These are phyloP conservation scores for Curvularia lunata DNA, from an alignment of 2,329 filamentous ascomycete genomes.

Conservation along the genomic window DNA sequence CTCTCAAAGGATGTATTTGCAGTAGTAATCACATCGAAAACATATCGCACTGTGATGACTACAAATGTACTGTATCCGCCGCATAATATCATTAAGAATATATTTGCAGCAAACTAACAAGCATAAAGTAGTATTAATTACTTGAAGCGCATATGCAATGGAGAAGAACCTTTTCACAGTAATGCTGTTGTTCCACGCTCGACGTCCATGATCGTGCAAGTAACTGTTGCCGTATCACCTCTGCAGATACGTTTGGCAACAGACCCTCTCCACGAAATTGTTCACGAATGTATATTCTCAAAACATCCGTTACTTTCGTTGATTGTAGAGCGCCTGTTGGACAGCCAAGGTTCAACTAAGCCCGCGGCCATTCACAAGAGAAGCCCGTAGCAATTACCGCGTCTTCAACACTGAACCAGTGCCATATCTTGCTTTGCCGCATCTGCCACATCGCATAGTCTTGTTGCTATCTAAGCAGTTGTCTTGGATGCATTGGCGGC, in stretches of 20 bases:
- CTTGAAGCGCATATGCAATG: neutral
- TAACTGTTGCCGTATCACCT: neutral
- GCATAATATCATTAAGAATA: neutral
- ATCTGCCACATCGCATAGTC: fast-evolving
- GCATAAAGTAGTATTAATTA: neutral
- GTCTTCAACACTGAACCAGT: too few species aligned
- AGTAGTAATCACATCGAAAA: too few species aligned
- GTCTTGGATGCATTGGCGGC: constrained; percentile 49
- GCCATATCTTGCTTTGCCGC: neutral
- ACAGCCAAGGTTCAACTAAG: neutral
- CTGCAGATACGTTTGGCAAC: neutral
- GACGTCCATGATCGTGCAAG: neutral
- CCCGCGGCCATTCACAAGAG: neutral
- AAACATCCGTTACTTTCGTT: neutral
- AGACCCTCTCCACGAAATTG: neutral
- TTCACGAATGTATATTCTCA: neutral
- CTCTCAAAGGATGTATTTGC: too few species aligned
- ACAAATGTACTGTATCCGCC: neutral
- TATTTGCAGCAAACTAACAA: neutral
- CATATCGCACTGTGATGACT: neutral
- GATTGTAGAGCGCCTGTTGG: neutral
- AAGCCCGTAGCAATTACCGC: neutral
- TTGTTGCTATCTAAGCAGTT: constrained; percentile 1
- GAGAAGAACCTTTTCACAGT: neutral
- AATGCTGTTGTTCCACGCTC: neutral